These are phyloP conservation scores for Albizia julibrissin DNA, from an alignment of 306 rosid genomes.

Conservation along the genomic window DNA sequence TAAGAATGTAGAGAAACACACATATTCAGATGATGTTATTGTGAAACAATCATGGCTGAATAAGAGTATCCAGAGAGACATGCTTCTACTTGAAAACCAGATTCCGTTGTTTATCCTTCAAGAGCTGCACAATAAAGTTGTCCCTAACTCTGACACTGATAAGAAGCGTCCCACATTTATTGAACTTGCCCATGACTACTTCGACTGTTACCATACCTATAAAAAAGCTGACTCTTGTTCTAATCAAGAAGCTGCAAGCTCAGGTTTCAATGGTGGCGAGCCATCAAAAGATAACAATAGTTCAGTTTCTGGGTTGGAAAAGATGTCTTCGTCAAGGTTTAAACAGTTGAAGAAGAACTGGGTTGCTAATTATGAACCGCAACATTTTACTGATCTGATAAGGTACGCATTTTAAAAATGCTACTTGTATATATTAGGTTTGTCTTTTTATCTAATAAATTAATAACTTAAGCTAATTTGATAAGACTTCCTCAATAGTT, in stretches of 20 bases:
- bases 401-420: neutral
- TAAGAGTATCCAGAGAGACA: neutral
- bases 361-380: neutral
- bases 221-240: neutral
- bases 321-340: neutral
- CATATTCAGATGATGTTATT: slow-evolving; percentile 12
- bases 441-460: too few species aligned
- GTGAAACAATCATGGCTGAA: slow-evolving; percentile 40
- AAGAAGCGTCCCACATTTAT: neutral
- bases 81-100: neutral
- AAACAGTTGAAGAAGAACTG: neutral
- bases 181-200: neutral
- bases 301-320: neutral
- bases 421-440: too few species aligned
- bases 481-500: too few species aligned
- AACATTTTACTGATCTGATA: neutral
- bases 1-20: too few species aligned
- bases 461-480: too few species aligned
- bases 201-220: neutral
- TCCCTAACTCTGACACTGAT: neutral
- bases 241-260: neutral
- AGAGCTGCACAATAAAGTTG: neutral
- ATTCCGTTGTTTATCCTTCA: neutral
- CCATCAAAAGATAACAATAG: neutral
- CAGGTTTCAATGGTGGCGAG: neutral